A percentile compares a stretch with the other conserved stretches of the same genome.
Evolutionary conservation across 1,284 basidiomycete genomes (phyloP).

Genomic region (Pholiota adiposa): DNA sequence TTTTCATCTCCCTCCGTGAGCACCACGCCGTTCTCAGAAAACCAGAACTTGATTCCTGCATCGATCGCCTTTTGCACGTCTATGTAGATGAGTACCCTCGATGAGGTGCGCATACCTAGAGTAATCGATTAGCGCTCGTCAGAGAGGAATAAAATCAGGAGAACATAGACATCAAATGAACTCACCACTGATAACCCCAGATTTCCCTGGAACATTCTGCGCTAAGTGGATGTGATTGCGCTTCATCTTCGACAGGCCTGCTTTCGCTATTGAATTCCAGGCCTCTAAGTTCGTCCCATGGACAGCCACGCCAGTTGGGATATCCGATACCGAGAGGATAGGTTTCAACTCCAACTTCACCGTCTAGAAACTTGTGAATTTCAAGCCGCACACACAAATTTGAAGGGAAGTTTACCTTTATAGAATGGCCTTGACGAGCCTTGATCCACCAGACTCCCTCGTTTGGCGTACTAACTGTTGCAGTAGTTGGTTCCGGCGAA

Average conservation of each 20-base stretch:
- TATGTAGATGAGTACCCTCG: slow-evolving; percentile 77
- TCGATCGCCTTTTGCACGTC: slow-evolving; percentile 73
- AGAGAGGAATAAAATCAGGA: not conserved
- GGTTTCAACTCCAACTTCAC: slow-evolving; percentile 72
- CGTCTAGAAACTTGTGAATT: slow-evolving; percentile 40
- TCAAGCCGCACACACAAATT: not conserved
- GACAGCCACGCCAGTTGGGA: slow-evolving; percentile 69
- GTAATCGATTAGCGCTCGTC: no score
- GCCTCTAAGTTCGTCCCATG: slow-evolving; percentile 75
- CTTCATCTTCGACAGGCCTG: slow-evolving; percentile 84
- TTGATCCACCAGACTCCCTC: slow-evolving; percentile 79
- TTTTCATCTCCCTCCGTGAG: slow-evolving; percentile 72
- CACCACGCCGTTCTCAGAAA: slow-evolving; percentile 86
- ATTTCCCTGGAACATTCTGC: slow-evolving; percentile 64
- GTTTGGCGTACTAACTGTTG: slow-evolving; percentile 15
- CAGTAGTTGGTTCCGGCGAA: not conserved
- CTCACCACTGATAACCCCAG: slow-evolving; percentile 76
- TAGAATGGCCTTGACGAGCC: slow-evolving; percentile 94
- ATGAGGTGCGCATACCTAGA: slow-evolving; percentile 77
- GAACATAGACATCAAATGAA: not conserved
- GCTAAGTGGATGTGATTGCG: slow-evolving; percentile 91
- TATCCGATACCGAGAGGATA: slow-evolving; percentile 61
- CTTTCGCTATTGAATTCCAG: slow-evolving; percentile 71
- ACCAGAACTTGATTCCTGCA: slow-evolving; percentile 71
- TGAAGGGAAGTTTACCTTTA: slow-evolving; percentile 56